Evolutionary conservation across 78 protist species (phyloP).

Genomic region (Fonticula alba): DNA sequence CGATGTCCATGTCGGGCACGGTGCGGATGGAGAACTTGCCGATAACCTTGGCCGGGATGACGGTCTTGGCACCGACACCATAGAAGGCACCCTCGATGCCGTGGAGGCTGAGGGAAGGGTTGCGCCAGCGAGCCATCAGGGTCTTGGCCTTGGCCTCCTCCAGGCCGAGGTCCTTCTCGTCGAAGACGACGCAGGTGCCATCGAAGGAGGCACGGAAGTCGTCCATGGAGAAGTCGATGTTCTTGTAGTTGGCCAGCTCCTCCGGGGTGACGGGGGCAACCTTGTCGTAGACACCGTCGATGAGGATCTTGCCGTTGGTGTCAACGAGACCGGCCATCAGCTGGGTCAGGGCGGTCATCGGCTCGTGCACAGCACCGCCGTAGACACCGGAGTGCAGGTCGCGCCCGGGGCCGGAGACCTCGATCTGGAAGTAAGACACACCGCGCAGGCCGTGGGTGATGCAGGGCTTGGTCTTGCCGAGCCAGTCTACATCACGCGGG

Average conservation of each 20-base stretch:
- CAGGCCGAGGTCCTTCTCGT: not conserved
- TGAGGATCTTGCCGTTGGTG: not conserved
- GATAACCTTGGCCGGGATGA: constrained; percentile 7
- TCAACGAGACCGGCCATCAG: not conserved
- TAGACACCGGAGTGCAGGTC: constrained; percentile 4
- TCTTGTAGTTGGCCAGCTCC: not conserved
- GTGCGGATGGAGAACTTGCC: constrained; percentile 1
- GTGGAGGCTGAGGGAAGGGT: constrained; percentile 18
- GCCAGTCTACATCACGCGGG: not conserved
- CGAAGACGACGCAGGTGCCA: no score
- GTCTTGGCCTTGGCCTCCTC: not conserved
- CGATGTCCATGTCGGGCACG: constrained; percentile 1
- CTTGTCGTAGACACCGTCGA: not conserved
- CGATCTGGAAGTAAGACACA: not conserved
- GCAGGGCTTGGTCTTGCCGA: not conserved
- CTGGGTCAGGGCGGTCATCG: not conserved
- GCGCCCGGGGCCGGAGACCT: not conserved
- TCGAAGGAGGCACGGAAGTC: not conserved
- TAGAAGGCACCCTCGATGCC: constrained; percentile 19
- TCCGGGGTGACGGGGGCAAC: not conserved
- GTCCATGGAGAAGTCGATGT: not conserved
- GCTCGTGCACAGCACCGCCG: constrained; percentile 6
- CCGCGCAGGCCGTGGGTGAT: constrained; percentile 7
- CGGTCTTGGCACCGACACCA: constrained; percentile 15
- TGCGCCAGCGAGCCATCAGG: constrained; percentile 20